Evolutionary conservation across 495 filamentous ascomycete species (phyloP).

Genomic region (Bacidia gigantensis): DNA sequence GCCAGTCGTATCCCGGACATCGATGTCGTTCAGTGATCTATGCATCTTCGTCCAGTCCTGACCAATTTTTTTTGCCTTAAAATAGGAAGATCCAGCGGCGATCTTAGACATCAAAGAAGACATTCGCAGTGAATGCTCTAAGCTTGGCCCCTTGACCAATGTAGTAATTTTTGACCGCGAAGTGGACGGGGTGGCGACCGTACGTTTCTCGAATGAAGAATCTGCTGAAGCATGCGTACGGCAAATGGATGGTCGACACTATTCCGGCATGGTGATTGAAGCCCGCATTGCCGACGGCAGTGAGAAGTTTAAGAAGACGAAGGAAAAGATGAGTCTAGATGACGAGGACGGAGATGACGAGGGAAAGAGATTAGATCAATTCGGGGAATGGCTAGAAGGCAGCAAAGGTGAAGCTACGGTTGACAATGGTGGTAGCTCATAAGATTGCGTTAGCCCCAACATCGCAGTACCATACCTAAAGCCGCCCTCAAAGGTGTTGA

Average conservation of each 20-base stretch:
- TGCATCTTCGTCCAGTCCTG: not conserved
- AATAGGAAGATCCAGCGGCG: constrained; percentile 62
- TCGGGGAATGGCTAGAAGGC: constrained; percentile 41
- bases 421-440: not conserved
- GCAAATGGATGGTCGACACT: constrained; percentile 69
- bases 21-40: no score
- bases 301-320: constrained; percentile 64
- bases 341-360: constrained; percentile 35
- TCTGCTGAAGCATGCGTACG: constrained; percentile 61
- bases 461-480: no score
- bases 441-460: not conserved
- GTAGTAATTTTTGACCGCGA: constrained; percentile 84
- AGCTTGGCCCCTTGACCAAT: constrained; percentile 79
- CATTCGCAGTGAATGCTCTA: constrained; percentile 76
- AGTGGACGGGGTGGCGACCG: constrained; percentile 75
- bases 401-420: not conserved
- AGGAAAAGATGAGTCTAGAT: constrained; percentile 30
- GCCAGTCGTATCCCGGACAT: no score
- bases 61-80: not conserved
- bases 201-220: constrained; percentile 56
- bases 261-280: constrained; percentile 56
- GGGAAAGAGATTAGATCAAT: constrained; percentile 38
- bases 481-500: no score
- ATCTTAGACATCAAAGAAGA: constrained; percentile 89
- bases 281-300: constrained; percentile 64